These are phyloP conservation scores for Urtica urens DNA, from an alignment of 306 rosid genomes.

Conservation along the genomic window DNA sequence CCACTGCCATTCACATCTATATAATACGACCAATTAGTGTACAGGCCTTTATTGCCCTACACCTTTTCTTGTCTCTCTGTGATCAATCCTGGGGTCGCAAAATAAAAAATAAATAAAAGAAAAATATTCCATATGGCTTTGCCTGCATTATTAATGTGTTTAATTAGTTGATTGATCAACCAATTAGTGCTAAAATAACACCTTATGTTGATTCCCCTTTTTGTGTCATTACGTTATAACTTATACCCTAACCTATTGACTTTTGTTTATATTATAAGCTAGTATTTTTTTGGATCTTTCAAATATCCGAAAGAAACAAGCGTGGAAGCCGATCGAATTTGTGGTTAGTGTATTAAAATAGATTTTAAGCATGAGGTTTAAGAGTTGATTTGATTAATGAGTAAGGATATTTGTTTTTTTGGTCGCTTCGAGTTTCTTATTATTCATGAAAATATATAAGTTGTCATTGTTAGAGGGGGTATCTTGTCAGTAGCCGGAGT, in stretches of 20 bases:
- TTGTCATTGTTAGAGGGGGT: slow-evolving; percentile 5
- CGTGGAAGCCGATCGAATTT: neutral
- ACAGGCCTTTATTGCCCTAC: slow-evolving; percentile 20
- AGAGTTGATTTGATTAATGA: neutral
- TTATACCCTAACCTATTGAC: neutral
- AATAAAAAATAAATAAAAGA: neutral
- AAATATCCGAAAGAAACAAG: neutral
- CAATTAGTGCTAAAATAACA: neutral
- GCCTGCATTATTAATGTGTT: neutral
- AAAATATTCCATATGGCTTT: neutral
- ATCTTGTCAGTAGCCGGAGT: neutral
- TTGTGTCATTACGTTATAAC: neutral
- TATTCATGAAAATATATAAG: slow-evolving; percentile 15
- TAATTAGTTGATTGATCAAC: neutral
- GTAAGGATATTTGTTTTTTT: neutral
- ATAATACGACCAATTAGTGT: slow-evolving; percentile 15
- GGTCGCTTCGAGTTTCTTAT: slow-evolving; percentile 18
- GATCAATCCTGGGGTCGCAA: neutral
- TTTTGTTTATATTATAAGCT: neutral
- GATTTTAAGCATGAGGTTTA: slow-evolving; percentile 15
- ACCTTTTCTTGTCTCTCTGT: slow-evolving; percentile 9
- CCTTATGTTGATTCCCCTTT: neutral
- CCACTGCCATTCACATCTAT: slow-evolving; percentile 8
- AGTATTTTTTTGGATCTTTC: neutral
- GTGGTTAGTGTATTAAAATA: neutral